A percentile compares a stretch with the other conserved stretches of the same genome.
Evolutionary conservation across 768 basidiomycete species (phyloP).

Genomic region (Trametes gibbosa): DNA sequence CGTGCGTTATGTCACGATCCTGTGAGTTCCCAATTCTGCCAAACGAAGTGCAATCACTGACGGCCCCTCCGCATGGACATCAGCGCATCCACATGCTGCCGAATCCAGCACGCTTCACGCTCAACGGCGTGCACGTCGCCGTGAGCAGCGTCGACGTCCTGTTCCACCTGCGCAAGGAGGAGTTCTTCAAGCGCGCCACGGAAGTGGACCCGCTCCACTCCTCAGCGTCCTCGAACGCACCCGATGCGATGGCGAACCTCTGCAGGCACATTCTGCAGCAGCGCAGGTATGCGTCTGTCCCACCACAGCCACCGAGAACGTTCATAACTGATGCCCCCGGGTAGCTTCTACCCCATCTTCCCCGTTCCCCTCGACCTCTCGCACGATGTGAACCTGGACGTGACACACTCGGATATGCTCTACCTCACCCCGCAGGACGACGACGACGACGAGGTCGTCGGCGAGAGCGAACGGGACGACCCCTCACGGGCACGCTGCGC

Average conservation of each 20-base stretch:
- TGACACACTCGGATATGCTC: constrained; percentile 67
- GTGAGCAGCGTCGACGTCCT: constrained; percentile 83
- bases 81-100: constrained; percentile 80
- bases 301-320: background rate
- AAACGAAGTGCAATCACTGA: background rate
- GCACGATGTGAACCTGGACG: constrained; percentile 85
- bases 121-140: constrained; percentile 81
- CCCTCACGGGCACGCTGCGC: constrained; percentile 30
- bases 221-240: constrained; percentile 33
- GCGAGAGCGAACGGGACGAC: constrained; percentile 28
- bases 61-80: background rate
- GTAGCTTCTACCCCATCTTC: constrained; percentile 93
- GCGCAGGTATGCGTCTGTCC: constrained; percentile 53
- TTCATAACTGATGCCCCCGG: background rate
- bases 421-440: constrained; percentile 24
- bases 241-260: constrained; percentile 77
- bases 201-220: constrained; percentile 52
- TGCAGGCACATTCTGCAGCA: constrained; percentile 85
- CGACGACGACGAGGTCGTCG: constrained; percentile 28
- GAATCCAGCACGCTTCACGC: constrained; percentile 82
- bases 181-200: constrained; percentile 64
- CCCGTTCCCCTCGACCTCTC: constrained; percentile 75
- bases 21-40: constrained; percentile 36
- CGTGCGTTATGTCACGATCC: constrained; percentile 44
- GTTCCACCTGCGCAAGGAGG: constrained; percentile 86